Conservation (phyloP, 1,284 basidiomycete genomes). For the Melampsora abietis-canadensis region DNA sequence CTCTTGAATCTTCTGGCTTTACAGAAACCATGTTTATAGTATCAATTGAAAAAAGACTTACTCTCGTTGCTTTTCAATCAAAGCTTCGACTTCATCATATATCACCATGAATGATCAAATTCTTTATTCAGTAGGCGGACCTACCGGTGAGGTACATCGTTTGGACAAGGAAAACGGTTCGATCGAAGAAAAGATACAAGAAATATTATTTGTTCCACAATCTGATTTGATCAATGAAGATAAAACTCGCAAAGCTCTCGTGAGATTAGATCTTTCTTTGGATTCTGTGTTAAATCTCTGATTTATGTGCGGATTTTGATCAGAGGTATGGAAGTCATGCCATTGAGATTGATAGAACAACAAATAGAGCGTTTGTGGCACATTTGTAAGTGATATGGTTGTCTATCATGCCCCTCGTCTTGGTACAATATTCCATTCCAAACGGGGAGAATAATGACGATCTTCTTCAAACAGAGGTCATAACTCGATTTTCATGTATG, state of each 20-base stretch:
- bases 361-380: conserved; percentile 41
- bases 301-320: not conserved
- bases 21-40: no score
- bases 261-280: conserved; percentile 39
- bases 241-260: conserved; percentile 48
- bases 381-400: conserved; percentile 49
- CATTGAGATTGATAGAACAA: conserved; percentile 11
- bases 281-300: not conserved
- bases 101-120: conserved; percentile 39
- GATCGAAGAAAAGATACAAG: conserved; percentile 45
- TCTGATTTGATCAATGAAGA: conserved; percentile 43
- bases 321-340: conserved; percentile 37
- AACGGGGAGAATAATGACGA: not conserved
- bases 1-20: not conserved
- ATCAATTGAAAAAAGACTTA: conserved; percentile 22
- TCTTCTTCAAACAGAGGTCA: conserved; percentile 44
- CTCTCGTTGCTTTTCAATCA: conserved; percentile 31
- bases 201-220: conserved; percentile 47
- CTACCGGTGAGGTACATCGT: conserved; percentile 50
- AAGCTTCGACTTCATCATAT: conserved; percentile 47
- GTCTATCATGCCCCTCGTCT: not conserved
- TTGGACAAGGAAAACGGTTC: conserved; percentile 45
- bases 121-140: conserved; percentile 50
- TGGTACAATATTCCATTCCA: not conserved
- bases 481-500: conserved; percentile 49